Percentiles rank a stretch among this genome's conserved stretches.
These are phyloP conservation scores for Thraustochytrium sp. DNA, from an alignment of 352 stramenopile species.

Conservation along the genomic window DNA sequence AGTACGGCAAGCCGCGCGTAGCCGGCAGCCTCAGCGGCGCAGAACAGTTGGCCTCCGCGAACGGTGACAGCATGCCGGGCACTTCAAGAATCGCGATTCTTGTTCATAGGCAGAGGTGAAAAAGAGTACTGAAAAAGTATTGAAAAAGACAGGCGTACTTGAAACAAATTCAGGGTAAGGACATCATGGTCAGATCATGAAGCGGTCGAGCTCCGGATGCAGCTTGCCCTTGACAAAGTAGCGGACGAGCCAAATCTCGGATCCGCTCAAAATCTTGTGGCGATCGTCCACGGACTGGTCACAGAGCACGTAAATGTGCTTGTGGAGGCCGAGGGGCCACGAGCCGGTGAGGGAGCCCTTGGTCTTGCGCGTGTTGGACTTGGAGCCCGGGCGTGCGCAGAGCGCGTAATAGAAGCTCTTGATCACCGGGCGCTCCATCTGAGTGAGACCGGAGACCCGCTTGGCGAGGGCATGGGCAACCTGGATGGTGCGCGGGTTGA, in stretches of 20 bases:
- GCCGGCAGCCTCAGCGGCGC: no score
- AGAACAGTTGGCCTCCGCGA: no score
- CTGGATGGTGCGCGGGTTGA: slow-evolving; percentile 38
- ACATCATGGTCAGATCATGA: background rate
- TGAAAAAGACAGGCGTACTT: no score
- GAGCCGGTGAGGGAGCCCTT: background rate
- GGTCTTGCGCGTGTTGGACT: background rate
- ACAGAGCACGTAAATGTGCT: slow-evolving; percentile 43
- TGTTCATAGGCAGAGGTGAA: no score
- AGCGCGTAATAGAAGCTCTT: slow-evolving; percentile 37
- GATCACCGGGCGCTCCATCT: slow-evolving; percentile 1
- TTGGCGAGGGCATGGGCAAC: slow-evolving; percentile 10
- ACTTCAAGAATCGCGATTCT: no score
- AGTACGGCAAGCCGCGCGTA: no score
- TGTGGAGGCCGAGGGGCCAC: slow-evolving; percentile 20
- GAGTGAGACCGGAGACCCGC: background rate
- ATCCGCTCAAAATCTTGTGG: slow-evolving; percentile 11
- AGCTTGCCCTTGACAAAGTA: slow-evolving; percentile 43
- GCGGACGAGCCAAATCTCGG: slow-evolving; percentile 27
- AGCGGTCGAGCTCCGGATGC: slow-evolving; percentile 3
- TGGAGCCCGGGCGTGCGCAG: background rate
- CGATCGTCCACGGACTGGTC: slow-evolving; percentile 17
- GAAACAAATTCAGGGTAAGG: background rate
- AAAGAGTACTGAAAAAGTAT: no score
- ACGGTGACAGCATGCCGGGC: no score